Conservation (phyloP, 2,329 filamentous ascomycete species). For the Cercospora canescens region DNA sequence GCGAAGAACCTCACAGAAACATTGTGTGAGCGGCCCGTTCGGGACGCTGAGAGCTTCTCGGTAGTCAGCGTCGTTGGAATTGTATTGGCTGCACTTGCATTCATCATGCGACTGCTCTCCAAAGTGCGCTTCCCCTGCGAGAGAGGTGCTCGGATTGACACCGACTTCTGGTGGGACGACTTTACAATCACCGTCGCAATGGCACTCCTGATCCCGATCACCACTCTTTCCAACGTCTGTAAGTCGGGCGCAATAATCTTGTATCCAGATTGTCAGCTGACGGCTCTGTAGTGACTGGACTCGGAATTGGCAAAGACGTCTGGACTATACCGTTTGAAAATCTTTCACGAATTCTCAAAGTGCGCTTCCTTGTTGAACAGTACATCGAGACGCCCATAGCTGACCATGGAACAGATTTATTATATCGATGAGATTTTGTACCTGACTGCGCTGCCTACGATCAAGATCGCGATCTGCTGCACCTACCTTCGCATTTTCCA, state of each 20-base stretch:
- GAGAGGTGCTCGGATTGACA: slow-evolving; percentile 15
- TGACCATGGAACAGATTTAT: slow-evolving; percentile 10
- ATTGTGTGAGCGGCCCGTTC: slow-evolving; percentile 13
- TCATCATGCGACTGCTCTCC: slow-evolving; percentile 18
- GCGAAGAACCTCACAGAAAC: slow-evolving; percentile 23
- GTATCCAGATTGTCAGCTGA: not conserved
- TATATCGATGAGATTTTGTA: slow-evolving; percentile 21
- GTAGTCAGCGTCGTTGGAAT: slow-evolving; percentile 16
- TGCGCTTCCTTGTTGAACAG: not conserved
- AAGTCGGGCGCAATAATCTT: not conserved
- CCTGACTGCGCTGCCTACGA: slow-evolving; percentile 13
- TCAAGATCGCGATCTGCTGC: slow-evolving; percentile 22
- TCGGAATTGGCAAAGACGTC: slow-evolving; percentile 17
- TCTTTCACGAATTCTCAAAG: slow-evolving; percentile 13
- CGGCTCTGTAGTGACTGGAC: slow-evolving; percentile 6
- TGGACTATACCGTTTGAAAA: slow-evolving; percentile 23
- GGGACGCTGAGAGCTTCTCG: slow-evolving; percentile 7
- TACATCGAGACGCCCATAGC: not conserved
- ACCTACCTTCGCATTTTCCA: slow-evolving; percentile 24
- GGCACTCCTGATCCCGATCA: slow-evolving; percentile 17
- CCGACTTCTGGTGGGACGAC: slow-evolving; percentile 24
- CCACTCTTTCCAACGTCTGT: slow-evolving; percentile 16
- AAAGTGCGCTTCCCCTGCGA: slow-evolving; percentile 21
- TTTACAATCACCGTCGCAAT: slow-evolving; percentile 19
- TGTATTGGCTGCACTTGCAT: slow-evolving; percentile 10